Evolutionary conservation across 2,329 filamentous ascomycete species (phyloP).

Genomic region (Penicillium sp.): DNA sequence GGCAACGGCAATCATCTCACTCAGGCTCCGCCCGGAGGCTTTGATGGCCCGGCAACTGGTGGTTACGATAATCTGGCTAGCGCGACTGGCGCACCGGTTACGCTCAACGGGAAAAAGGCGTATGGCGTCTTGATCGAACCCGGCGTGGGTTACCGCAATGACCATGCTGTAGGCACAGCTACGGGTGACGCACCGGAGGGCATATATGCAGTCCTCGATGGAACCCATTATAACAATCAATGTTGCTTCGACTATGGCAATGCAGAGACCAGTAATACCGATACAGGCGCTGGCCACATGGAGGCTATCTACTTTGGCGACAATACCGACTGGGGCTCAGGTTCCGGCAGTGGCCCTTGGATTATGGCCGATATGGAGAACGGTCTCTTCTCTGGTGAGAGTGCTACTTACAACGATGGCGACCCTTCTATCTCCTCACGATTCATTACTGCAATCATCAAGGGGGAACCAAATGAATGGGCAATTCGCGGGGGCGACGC

Average conservation of each 20-base stretch:
- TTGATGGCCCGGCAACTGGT: conserved; percentile 54
- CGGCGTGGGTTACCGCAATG: conserved; percentile 63
- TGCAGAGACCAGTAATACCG: conserved; percentile 52
- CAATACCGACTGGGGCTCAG: conserved; percentile 55
- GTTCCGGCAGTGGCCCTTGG: conserved; percentile 62
- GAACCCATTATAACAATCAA: conserved; percentile 34
- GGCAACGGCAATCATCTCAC: conserved; percentile 62
- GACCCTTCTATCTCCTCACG: conserved; percentile 55
- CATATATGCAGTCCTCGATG: conserved; percentile 36
- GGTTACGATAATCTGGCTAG: conserved; percentile 61
- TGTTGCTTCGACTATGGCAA: conserved; percentile 58
- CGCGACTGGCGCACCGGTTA: conserved; percentile 61
- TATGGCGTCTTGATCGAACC: conserved; percentile 64
- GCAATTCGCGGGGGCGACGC: conserved; percentile 60
- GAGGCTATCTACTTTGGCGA: conserved; percentile 66
- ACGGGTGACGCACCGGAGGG: conserved; percentile 52
- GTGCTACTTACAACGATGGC: conserved; percentile 47
- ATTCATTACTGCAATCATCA: conserved; percentile 58
- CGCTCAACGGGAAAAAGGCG: conserved; percentile 58
- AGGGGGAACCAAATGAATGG: conserved; percentile 58
- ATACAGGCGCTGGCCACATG: conserved; percentile 65
- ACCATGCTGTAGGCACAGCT: conserved; percentile 53
- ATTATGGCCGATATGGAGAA: conserved; percentile 69
- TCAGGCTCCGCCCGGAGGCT: conserved; percentile 59
- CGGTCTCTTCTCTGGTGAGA: conserved; percentile 59